A percentile compares a stretch with the other conserved stretches of the same genome.
phyloP scores from a whole-genome alignment of 352 stramenopile genomes.

The Pythium myriotylum region DNA sequence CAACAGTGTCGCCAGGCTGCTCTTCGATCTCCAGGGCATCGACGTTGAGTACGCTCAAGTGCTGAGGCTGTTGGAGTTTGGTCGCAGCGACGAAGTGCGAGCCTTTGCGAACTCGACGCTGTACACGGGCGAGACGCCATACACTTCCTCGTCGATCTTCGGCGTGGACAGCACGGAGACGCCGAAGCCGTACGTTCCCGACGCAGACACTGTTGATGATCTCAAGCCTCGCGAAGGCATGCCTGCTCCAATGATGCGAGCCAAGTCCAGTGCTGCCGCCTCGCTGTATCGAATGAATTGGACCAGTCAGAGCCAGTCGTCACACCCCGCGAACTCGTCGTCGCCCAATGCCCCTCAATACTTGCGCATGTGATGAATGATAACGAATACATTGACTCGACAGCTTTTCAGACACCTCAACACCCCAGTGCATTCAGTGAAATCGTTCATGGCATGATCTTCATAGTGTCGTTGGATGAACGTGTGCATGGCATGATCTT shows the following conservation, averaged over 20 bases:
- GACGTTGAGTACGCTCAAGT: conserved; percentile 29
- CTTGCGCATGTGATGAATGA: conserved; percentile 6
- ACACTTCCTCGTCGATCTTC: conserved; percentile 2
- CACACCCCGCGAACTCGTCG: background rate
- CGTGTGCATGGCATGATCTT: too few relatives aligned
- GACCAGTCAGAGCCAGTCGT: too few relatives aligned
- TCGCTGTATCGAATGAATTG: conserved; percentile 26
- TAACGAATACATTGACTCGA: too few relatives aligned
- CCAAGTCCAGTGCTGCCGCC: conserved; percentile 18
- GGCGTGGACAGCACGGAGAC: conserved; percentile 2
- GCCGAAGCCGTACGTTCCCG: background rate
- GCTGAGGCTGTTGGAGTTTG: conserved; percentile 23
- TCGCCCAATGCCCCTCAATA: conserved; percentile 3
- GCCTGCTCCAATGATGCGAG: conserved; percentile 9
- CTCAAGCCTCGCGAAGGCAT: background rate
- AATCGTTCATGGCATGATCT: too few relatives aligned
- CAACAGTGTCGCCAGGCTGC: conserved; percentile 33
- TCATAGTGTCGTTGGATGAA: too few relatives aligned
- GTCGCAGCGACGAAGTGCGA: conserved; percentile 19
- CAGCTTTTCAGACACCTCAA: too few relatives aligned
- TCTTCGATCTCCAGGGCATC: conserved; percentile 27
- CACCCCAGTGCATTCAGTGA: too few relatives aligned
- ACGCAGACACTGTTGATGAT: background rate
- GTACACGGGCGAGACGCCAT: background rate
- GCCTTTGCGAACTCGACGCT: conserved; percentile 2